phyloP scores from a whole-genome alignment of 768 basidiomycete species.

The Amanita molliuscula region DNA sequence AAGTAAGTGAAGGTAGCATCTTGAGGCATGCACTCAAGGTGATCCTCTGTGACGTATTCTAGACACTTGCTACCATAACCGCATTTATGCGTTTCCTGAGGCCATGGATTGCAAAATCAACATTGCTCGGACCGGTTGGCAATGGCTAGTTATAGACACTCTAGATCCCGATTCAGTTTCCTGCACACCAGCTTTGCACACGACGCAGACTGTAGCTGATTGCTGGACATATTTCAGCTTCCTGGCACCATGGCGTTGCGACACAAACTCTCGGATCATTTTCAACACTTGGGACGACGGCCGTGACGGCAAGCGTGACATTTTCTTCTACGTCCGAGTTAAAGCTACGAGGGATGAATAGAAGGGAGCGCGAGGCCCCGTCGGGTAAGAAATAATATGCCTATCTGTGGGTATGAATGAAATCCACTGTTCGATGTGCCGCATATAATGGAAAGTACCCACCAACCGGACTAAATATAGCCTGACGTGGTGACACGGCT shows the following conservation, averaged over 20 bases:
- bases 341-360: constrained; percentile 5
- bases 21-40: not conserved
- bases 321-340: constrained; percentile 6
- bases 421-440: not conserved
- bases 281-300: not conserved
- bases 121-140: not conserved
- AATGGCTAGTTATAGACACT: not conserved
- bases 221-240: not conserved
- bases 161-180: not conserved
- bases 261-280: constrained; percentile 1
- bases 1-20: not conserved
- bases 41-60: not conserved
- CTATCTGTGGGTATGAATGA: constrained; percentile 3
- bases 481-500: not conserved
- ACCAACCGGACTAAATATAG: not conserved
- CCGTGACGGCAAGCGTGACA: not conserved
- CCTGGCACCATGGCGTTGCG: not conserved
- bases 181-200: not conserved
- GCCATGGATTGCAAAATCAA: not conserved
- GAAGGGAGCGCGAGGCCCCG: not conserved
- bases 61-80: not conserved
- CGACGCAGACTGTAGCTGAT: not conserved
- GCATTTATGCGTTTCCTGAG: not conserved
- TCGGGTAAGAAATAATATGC: constrained; percentile 3
- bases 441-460: not conserved